Percentiles rank a stretch among this genome's conserved stretches.
These are phyloP conservation scores for Basipetospora chlamydospora DNA, from an alignment of 2,329 filamentous ascomycete species.

Conservation along the genomic window DNA sequence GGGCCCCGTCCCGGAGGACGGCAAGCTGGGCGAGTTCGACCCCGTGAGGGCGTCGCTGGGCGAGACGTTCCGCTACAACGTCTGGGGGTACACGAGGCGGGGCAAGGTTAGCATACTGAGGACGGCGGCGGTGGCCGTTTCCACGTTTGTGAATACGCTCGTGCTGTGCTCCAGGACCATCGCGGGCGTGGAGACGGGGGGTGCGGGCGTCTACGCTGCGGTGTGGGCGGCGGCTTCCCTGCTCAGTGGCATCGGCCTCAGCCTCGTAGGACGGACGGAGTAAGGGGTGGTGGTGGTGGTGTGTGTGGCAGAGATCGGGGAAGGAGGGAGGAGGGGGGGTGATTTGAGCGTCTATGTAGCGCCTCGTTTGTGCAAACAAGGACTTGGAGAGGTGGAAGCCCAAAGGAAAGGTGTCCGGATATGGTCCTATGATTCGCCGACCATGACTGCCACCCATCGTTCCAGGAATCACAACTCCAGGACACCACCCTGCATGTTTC, in stretches of 20 bases:
- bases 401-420: too few species aligned
- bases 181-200: slow-evolving; percentile 52
- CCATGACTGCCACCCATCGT: too few species aligned
- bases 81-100: slow-evolving; percentile 53
- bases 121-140: slow-evolving; percentile 42
- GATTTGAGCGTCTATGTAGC: too few species aligned
- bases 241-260: slow-evolving; percentile 41
- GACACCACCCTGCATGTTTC: too few species aligned
- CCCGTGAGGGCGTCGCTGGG: slow-evolving; percentile 48
- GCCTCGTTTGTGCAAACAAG: too few species aligned
- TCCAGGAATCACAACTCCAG: too few species aligned
- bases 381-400: too few species aligned
- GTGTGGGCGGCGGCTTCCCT: slow-evolving; percentile 58
- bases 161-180: slow-evolving; percentile 53
- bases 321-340: too few species aligned
- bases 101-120: slow-evolving; percentile 50
- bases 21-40: slow-evolving; percentile 40
- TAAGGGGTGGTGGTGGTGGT: neutral
- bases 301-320: too few species aligned
- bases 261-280: slow-evolving; percentile 24
- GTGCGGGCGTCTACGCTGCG: slow-evolving; percentile 57
- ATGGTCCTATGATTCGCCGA: too few species aligned
- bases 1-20: slow-evolving; percentile 32
- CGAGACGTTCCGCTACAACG: slow-evolving; percentile 58
- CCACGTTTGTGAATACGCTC: slow-evolving; percentile 45